These are phyloP conservation scores for Pythium diclinum DNA, from an alignment of 352 stramenopile genomes.

Conservation along the genomic window DNA sequence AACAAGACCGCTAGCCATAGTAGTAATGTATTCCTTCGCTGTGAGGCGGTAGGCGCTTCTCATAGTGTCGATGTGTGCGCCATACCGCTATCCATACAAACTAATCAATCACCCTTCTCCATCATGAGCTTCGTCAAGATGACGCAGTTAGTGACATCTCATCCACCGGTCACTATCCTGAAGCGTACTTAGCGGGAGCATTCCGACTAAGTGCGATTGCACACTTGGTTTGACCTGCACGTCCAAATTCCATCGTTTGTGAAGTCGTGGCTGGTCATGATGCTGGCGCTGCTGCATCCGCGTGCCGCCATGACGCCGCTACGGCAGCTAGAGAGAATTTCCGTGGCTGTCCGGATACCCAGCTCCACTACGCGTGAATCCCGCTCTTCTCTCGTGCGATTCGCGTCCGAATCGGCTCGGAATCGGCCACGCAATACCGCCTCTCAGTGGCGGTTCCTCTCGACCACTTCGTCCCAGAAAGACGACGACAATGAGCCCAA, in stretches of 20 bases:
- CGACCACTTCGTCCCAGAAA: slow-evolving; percentile 1
- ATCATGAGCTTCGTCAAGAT: too few relatives aligned
- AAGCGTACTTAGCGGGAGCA: not conserved
- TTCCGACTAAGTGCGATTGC: slow-evolving; percentile 5
- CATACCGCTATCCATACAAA: too few relatives aligned
- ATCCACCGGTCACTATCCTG: too few relatives aligned
- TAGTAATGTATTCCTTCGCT: too few relatives aligned
- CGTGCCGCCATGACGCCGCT: not conserved
- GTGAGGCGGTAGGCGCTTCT: too few relatives aligned
- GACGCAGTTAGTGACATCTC: too few relatives aligned
- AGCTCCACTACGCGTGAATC: not conserved
- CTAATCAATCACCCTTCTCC: too few relatives aligned
- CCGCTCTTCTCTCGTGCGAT: not conserved
- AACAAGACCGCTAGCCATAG: too few relatives aligned
- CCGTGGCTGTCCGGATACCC: not conserved
- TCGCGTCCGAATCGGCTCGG: not conserved
- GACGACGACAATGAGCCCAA: slow-evolving; percentile 30
- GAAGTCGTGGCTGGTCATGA: not conserved
- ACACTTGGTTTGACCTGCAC: slow-evolving; percentile 4
- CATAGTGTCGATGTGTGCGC: too few relatives aligned
- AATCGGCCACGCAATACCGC: not conserved
- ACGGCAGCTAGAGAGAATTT: not conserved
- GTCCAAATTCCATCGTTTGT: not conserved
- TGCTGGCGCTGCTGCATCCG: not conserved
- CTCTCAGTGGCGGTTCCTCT: slow-evolving; percentile 10